Evolutionary conservation across 1,139 yeast species (phyloP).

Genomic region (Saccharomyces pastorianus): DNA sequence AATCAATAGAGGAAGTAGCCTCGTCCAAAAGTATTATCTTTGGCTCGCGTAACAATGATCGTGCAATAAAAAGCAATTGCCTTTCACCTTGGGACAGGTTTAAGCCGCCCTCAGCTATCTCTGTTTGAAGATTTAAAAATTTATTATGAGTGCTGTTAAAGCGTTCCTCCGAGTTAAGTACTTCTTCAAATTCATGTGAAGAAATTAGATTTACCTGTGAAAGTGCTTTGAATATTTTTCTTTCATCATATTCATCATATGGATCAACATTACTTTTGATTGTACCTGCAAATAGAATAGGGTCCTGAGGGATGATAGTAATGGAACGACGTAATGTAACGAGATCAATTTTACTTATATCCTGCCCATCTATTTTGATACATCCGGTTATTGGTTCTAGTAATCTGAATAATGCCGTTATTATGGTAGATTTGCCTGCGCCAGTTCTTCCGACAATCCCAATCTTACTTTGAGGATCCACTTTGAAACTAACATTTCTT

Average conservation of each 20-base stretch:
- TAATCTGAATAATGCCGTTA: slow-evolving; percentile 57
- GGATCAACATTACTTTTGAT: slow-evolving; percentile 73
- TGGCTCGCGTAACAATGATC: slow-evolving; percentile 73
- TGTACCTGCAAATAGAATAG: slow-evolving; percentile 75
- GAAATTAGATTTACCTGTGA: slow-evolving; percentile 65
- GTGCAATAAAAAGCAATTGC: slow-evolving; percentile 79
- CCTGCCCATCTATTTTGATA: slow-evolving; percentile 72
- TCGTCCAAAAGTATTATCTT: slow-evolving; percentile 79
- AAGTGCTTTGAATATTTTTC: slow-evolving; percentile 67
- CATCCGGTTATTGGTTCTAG: slow-evolving; percentile 70
- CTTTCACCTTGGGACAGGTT: slow-evolving; percentile 91
- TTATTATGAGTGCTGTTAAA: slow-evolving; percentile 40
- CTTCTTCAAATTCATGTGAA: slow-evolving; percentile 22
- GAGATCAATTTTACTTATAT: slow-evolving; percentile 71
- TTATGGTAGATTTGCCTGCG: slow-evolving; percentile 67
- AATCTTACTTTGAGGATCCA: slow-evolving; percentile 51
- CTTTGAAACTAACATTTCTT: slow-evolving; percentile 37
- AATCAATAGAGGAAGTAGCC: slow-evolving; percentile 90
- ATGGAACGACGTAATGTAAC: slow-evolving; percentile 65
- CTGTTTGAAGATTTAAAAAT: slow-evolving; percentile 55
- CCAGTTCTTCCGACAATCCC: slow-evolving; percentile 80
- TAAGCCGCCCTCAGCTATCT: slow-evolving; percentile 74
- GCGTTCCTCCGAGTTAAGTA: slow-evolving; percentile 15
- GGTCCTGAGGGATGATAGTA: slow-evolving; percentile 86
- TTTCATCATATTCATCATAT: slow-evolving; percentile 56